Evolutionary conservation across 805 yeast genomes (phyloP).

Genomic region (Kurtzmaniella fragi): DNA sequence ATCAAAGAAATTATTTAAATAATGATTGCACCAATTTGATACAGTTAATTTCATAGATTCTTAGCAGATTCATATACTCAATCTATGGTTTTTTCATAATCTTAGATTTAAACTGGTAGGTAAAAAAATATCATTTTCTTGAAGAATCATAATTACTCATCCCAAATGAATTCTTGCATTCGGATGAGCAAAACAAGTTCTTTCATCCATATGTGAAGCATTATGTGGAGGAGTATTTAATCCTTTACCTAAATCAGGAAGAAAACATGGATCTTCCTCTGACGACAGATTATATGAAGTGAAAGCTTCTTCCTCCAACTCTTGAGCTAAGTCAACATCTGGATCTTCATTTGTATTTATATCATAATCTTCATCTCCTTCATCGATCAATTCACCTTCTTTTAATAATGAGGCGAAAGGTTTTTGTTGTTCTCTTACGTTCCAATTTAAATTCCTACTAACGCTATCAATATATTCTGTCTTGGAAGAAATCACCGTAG

Average conservation of each 20-base stretch:
- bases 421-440: constrained; percentile 82
- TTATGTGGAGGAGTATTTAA: constrained; percentile 24
- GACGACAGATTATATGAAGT: constrained; percentile 1
- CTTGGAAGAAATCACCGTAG: constrained; percentile 74
- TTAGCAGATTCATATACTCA: too few species aligned
- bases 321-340: constrained; percentile 5
- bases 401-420: constrained; percentile 60
- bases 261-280: constrained; percentile 7
- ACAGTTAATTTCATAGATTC: too few species aligned
- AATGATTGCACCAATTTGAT: too few species aligned
- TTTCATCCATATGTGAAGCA: constrained; percentile 22
- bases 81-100: too few species aligned
- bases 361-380: constrained; percentile 17
- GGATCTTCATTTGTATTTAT: constrained; percentile 30
- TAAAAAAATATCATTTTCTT: too few species aligned
- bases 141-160: not conserved
- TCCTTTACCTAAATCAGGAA: constrained; percentile 27
- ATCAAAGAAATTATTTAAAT: too few species aligned
- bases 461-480: constrained; percentile 82
- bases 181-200: constrained; percentile 41
- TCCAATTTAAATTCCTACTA: constrained; percentile 88
- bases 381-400: not conserved
- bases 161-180: constrained; percentile 26
- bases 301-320: constrained; percentile 1
- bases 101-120: too few species aligned